A percentile compares a stretch with the other conserved stretches of the same genome.
Evolutionary conservation across 768 basidiomycete genomes (phyloP).

Genomic region (Boletus speciosus): DNA sequence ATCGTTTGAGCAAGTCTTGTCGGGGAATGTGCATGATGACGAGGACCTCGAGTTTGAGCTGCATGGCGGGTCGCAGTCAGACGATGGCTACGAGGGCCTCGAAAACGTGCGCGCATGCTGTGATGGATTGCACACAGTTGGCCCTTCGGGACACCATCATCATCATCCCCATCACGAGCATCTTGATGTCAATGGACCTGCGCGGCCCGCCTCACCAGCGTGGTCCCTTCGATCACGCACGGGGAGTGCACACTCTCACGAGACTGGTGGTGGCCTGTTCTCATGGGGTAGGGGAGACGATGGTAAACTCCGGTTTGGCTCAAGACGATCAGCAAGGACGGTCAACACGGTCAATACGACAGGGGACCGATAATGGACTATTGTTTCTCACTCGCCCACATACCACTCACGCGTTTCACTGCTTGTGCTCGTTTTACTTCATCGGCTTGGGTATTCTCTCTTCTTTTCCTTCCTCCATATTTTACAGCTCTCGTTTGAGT

Average conservation of each 20-base stretch:
- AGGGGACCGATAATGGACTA: conserved; percentile 23
- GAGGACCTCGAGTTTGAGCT: conserved; percentile 82
- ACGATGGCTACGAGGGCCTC: conserved; percentile 84
- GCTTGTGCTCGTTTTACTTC: conserved; percentile 6
- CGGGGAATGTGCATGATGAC: conserved; percentile 38
- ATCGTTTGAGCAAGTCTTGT: conserved; percentile 57
- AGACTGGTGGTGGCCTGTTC: conserved; percentile 59
- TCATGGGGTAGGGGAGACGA: conserved; percentile 63
- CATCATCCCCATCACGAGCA: conserved; percentile 59
- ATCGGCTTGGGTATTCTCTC: not conserved
- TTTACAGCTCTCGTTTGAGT: conserved; percentile 20
- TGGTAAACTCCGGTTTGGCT: conserved; percentile 72
- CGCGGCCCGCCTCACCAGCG: conserved; percentile 72
- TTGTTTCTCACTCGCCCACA: not conserved
- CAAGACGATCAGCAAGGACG: conserved; percentile 53
- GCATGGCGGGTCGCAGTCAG: conserved; percentile 67
- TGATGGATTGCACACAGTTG: conserved; percentile 84
- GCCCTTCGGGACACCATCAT: conserved; percentile 54
- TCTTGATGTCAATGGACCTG: conserved; percentile 45
- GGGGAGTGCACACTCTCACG: conserved; percentile 70
- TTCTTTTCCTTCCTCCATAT: not conserved
- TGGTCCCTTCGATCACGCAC: conserved; percentile 84
- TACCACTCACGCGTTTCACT: not conserved
- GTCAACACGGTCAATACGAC: conserved; percentile 15
- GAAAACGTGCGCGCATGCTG: conserved; percentile 95